Evolutionary conservation across 345 rosid genomes (phyloP).

Genomic region (Aegle marmelos): DNA sequence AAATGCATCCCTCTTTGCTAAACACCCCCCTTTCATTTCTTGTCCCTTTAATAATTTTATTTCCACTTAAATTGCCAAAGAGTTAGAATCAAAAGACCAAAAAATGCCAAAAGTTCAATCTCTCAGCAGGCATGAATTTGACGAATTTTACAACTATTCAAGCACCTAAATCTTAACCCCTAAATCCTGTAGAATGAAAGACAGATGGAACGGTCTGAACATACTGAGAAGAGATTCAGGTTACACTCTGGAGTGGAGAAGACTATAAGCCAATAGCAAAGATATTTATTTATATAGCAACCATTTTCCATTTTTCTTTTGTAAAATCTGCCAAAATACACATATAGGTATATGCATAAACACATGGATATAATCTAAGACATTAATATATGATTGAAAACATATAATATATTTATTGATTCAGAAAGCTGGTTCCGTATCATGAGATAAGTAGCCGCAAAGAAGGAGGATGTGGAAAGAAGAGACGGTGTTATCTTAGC

Average conservation of each 20-base stretch:
- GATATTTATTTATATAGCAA: neutral
- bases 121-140: no score
- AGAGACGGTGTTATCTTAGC: no score
- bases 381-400: no score
- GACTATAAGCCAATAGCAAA: neutral
- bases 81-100: no score
- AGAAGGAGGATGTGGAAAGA: no score
- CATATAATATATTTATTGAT: no score
- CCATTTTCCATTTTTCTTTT: neutral
- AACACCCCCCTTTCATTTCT: neutral
- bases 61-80: no score
- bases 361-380: neutral
- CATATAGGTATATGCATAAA: neutral
- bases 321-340: neutral
- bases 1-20: neutral
- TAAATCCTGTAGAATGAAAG: neutral
- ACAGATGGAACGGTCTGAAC: neutral
- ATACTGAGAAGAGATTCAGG: neutral
- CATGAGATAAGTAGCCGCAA: no score
- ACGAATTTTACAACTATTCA: neutral
- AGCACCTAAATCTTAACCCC: neutral
- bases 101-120: no score
- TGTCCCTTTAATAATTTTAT: neutral
- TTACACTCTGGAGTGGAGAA: neutral
- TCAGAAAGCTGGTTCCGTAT: no score